These are phyloP conservation scores for Pterocarpus macrocarpus DNA, from an alignment of 306 rosid genomes.

Conservation along the genomic window DNA sequence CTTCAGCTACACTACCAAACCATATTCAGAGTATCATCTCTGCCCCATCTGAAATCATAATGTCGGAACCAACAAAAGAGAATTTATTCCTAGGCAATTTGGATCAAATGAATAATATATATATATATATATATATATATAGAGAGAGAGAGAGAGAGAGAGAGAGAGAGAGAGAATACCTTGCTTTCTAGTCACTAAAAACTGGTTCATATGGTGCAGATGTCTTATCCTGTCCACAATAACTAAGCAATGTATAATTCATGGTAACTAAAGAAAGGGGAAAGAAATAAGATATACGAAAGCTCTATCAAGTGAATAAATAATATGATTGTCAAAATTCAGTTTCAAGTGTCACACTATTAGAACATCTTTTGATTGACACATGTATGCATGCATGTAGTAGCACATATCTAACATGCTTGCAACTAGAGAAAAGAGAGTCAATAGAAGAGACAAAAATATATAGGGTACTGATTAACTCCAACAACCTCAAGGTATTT, in stretches of 20 bases:
- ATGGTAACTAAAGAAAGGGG: neutral
- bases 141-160: neutral
- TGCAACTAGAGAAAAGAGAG: too few species aligned
- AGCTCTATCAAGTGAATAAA: neutral
- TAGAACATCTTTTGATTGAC: neutral
- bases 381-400: too few species aligned
- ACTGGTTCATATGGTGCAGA: conserved; percentile 54
- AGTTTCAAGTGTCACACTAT: conserved; percentile 22
- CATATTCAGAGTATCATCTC: neutral
- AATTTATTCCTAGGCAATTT: neutral
- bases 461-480: conserved; percentile 10
- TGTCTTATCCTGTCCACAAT: conserved; percentile 53
- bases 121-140: neutral
- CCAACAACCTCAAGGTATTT: conserved; percentile 84
- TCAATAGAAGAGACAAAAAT: neutral
- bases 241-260: conserved; percentile 4
- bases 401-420: too few species aligned
- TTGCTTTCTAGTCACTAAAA: conserved; percentile 56
- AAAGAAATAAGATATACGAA: too few species aligned
- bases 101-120: neutral
- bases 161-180: conserved; percentile 32
- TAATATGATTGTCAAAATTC: neutral
- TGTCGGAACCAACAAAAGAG: neutral
- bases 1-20: neutral
- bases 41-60: neutral